Base-by-base conservation (phyloP, 202 grass and related monocot genomes). In the Elaeis oleifera region DNA sequence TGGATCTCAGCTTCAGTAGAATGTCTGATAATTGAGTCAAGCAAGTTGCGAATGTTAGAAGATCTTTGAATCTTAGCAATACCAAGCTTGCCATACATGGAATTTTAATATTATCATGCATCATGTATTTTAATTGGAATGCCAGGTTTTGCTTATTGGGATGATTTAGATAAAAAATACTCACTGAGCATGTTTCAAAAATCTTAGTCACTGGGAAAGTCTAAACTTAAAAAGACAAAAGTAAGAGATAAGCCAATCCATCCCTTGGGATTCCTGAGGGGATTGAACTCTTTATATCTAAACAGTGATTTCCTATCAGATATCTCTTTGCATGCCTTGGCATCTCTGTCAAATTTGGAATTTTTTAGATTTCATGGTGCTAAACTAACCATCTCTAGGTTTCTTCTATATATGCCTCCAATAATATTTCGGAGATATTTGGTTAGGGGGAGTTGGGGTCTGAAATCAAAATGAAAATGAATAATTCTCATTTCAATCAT, bases 261-360 rank as follows among this genome's bases (percentile, higher is more conserved):
- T 60, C 82, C 82, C 53, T 71, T 97, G 48, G 32, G 57, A 67
- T 85, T 71, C 49, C 50, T 84, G 6, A 68, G 62, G 72, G 73
- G 74, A 54, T 56, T 91, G 23, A 83, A 84, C 39, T 86, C 70
- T 71, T 62, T 97, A 59, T 89, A 81, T 76, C 56, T 91, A 49
- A 91, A 77, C 73, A 91, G 92, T 79, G 79, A 89, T 76, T 81
- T 76, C 71, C 71, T 97, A 26, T 86, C 79, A 54, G 82, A 97
- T 79, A 51, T 76, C 18, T 77, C 69, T 5, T 79, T 89, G 64
- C 74, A 81, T 74, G 68, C 44, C 19, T 55, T 86, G 8, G 77
- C 76, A 50, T 69, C 74, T 61, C 61, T 79, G 28, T 62, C 76
- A 48, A 80, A 74, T 51, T 77, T 91, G 74, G 79, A 74, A 51